Evolutionary conservation across 208 protist genomes (phyloP).

Genomic region (Tritrichomonas foetus): DNA sequence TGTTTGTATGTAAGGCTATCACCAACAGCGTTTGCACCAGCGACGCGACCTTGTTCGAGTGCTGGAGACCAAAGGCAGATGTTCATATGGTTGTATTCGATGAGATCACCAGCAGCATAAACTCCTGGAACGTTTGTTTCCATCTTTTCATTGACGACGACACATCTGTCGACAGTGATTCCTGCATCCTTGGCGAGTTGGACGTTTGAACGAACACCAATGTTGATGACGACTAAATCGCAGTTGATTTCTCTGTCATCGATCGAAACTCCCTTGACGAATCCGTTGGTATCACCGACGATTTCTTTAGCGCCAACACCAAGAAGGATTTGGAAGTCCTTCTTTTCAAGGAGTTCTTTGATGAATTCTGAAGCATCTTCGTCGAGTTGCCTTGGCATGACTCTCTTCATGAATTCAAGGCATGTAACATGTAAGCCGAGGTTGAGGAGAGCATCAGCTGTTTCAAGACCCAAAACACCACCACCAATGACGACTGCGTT

Average conservation of each 20-base stretch:
- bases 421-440: neutral
- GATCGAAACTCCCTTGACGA: neutral
- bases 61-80: neutral
- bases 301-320: neutral
- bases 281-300: neutral
- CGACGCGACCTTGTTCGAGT: neutral
- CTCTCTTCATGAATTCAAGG: neutral
- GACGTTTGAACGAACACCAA: neutral
- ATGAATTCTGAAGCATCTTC: neutral
- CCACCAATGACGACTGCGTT: conserved; percentile 2
- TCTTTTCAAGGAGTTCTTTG: neutral
- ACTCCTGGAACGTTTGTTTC: neutral
- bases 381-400: neutral
- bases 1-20: neutral
- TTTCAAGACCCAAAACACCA: conserved; percentile 8
- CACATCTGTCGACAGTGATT: neutral
- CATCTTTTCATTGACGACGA: conserved; percentile 6
- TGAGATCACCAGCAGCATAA: neutral
- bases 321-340: neutral
- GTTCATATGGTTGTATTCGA: neutral
- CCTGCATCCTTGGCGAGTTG: neutral
- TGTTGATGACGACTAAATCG: neutral
- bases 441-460: neutral
- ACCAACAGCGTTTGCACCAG: conserved; percentile 19
- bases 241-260: neutral